Evolutionary conservation across 2,329 filamentous ascomycete genomes (phyloP).

Genomic region (Colletotrichum lentis): DNA sequence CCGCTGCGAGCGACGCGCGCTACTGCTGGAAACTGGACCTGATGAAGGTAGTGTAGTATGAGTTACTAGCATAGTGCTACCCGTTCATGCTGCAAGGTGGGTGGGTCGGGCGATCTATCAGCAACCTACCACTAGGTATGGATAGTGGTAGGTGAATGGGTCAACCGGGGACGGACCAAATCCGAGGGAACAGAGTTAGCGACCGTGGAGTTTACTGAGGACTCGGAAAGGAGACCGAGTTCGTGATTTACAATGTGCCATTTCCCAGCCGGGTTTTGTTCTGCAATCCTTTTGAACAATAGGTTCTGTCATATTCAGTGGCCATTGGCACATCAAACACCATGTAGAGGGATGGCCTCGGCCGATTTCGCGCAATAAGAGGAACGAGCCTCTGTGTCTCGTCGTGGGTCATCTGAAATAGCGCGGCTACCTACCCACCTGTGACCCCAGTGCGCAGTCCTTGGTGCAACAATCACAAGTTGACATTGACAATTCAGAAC

Average conservation of each 20-base stretch:
- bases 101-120: constrained; percentile 10
- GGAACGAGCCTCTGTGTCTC: too few species aligned
- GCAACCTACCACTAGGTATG: not conserved
- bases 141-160: constrained; percentile 25
- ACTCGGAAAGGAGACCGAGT: not conserved
- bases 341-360: too few species aligned
- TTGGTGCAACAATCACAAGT: constrained; percentile 16
- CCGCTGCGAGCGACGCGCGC: constrained; percentile 22
- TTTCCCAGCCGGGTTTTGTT: not conserved
- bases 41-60: not conserved
- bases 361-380: too few species aligned
- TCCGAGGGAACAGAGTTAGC: not conserved
- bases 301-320: too few species aligned
- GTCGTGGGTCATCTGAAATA: too few species aligned
- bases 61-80: not conserved
- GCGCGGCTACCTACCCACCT: too few species aligned
- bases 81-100: constrained; percentile 18
- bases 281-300: not conserved
- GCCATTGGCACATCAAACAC: too few species aligned
- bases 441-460: not conserved
- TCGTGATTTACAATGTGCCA: constrained; percentile 5
- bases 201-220: constrained; percentile 10
- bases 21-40: constrained; percentile 5
- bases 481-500: constrained; percentile 6
- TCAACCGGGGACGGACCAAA: constrained; percentile 24